A percentile compares a stretch with the other conserved stretches of the same genome.
These are phyloP conservation scores for Cryptomeria japonica DNA, from an alignment of 75 land plant species.

Conservation along the genomic window DNA sequence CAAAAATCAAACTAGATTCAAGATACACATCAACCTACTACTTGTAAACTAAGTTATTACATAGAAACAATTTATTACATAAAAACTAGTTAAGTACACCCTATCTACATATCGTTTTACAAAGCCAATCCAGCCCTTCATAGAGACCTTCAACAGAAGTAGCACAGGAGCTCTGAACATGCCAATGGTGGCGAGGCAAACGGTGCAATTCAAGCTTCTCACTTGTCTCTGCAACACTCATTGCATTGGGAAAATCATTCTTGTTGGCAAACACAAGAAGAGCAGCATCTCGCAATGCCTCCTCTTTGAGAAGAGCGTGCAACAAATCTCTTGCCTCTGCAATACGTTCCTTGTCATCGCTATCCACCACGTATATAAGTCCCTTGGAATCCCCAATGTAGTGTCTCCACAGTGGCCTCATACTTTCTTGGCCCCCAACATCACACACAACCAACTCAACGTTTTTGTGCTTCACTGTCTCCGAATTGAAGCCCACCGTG, in stretches of 20 bases:
- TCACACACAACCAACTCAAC: slow-evolving; percentile 33
- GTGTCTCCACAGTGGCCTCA: slow-evolving; percentile 1
- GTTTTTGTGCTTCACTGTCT: slow-evolving; percentile 15
- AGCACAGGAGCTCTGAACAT: slow-evolving; percentile 30
- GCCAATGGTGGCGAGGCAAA: slow-evolving; percentile 54
- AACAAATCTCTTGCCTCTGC: neutral
- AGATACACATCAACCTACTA: too few species aligned
- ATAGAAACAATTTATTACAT: too few species aligned
- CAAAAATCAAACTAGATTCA: too few species aligned
- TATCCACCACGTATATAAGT: neutral
- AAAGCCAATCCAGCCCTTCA: slow-evolving; percentile 71
- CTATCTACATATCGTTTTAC: slow-evolving; percentile 17
- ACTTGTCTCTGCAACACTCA: slow-evolving; percentile 14
- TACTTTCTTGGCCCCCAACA: slow-evolving; percentile 27
- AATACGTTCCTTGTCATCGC: neutral
- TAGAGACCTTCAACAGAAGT: slow-evolving; percentile 62
- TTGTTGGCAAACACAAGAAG: slow-evolving; percentile 24
- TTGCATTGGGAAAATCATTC: too few species aligned
- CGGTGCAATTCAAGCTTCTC: slow-evolving; percentile 30
- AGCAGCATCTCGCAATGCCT: neutral
- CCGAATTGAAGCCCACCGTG: slow-evolving; percentile 27
- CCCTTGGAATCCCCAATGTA: slow-evolving; percentile 1
- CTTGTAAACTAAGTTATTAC: too few species aligned
- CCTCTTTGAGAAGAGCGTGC: neutral
- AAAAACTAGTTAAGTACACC: too few species aligned